Base-by-base conservation (phyloP, 2,329 filamentous ascomycete species). In the Ophioceras dolichostomum region DNA sequence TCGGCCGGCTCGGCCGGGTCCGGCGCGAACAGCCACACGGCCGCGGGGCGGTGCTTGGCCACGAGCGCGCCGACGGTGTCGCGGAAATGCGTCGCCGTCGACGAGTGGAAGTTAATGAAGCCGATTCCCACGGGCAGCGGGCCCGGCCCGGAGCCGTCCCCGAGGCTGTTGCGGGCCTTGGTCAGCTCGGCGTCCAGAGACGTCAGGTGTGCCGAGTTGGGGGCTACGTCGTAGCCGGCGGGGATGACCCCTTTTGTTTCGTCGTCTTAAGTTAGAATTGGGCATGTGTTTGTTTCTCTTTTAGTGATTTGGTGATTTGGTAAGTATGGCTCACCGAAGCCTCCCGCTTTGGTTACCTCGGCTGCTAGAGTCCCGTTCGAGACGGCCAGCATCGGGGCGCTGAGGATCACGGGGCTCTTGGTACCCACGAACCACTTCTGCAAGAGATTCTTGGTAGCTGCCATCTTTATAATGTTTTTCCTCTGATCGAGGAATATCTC, bases 21-120 rank as follows among this genome's bases (percentile, higher is more conserved):
- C 2, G 76, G 74, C 3, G 77, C 78, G 48, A 82, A 83, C 33
- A 83, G 64, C 79, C 79, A 83, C 8, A 78, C 61, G 0, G 74
- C 77, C 3, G 67, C 68, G 2, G 77, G 76, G 0, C 55, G 56
- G 51, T 76, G 67, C 18, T 50, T 49, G 14, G 83, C 57, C 10
- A 79, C 37, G 6, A 44, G 1, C 68, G 66, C 2, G 74, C 50
- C 2, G 62, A 59, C n/a, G 16, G 60, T 65, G 39, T 53, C 42
- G 19, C 46, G 41, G 44, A 71, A 70, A 36, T 55, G 44, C 26
- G 17, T 9, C 1, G 41, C n/a, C 2, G 59, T 47, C 18, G 59
- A 59, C 17, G 57, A 52, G 36, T 67, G 55, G 39, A 72, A 73
- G 32, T 74, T 69, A 38, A 82, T 64, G 54, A 83, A 76, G 38